Evolutionary conservation across 257 asterid species (phyloP).

Genomic region (Ballota nigra): DNA sequence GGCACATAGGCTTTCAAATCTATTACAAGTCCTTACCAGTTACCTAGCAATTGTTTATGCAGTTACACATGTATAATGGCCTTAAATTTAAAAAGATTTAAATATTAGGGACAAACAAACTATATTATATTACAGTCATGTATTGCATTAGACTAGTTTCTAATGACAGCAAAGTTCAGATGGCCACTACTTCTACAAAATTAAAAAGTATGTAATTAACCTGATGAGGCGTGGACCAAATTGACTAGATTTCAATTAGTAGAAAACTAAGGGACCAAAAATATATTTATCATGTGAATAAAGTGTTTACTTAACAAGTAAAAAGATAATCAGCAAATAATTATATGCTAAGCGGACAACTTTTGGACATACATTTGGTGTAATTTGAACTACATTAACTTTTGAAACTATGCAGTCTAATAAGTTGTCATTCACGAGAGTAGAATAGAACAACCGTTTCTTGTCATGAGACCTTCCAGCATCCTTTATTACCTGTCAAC

Average conservation of each 20-base stretch:
- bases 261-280: not conserved
- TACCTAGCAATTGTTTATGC: not conserved
- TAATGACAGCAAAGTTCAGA: not conserved
- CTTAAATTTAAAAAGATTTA: not conserved
- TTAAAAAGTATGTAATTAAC: not conserved
- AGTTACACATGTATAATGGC: not conserved
- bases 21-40: not conserved
- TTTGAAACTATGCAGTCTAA: constrained; percentile 48
- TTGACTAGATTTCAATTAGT: not conserved
- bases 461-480: constrained; percentile 44
- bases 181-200: constrained; percentile 15
- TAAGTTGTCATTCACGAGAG: constrained; percentile 48
- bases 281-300: not conserved
- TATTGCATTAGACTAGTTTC: constrained; percentile 7
- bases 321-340: constrained; percentile 4
- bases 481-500: constrained; percentile 41
- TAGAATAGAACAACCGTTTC: constrained; percentile 46
- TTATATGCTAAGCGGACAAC: not conserved
- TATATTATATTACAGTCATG: not conserved
- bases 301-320: not conserved
- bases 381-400: constrained; percentile 45
- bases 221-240: constrained; percentile 4
- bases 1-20: not conserved
- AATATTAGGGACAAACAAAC: not conserved
- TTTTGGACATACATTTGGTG: constrained; percentile 36